Percentiles rank a stretch among this genome's conserved stretches.
phyloP scores from a whole-genome alignment of 1,284 basidiomycete genomes.

The Anthracocystis panici-leucophaei region DNA sequence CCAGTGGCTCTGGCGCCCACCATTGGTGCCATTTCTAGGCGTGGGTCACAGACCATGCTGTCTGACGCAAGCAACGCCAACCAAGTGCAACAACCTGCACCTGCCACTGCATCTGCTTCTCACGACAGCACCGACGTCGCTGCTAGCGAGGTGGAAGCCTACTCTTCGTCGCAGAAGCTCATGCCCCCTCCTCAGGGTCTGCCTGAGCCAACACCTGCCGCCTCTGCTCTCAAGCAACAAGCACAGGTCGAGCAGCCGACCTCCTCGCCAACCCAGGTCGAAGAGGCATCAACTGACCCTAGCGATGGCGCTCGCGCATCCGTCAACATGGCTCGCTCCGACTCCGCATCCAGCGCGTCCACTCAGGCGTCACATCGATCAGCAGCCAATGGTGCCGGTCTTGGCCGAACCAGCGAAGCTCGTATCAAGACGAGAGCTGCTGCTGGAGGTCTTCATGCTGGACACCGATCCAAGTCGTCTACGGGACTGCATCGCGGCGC shows the following conservation, averaged over 20 bases:
- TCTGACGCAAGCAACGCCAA: conserved; percentile 16
- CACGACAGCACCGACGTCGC: conserved; percentile 3
- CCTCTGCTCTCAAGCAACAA: conserved; percentile 38
- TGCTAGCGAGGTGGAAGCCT: neutral
- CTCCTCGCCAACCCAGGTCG: neutral
- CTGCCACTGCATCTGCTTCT: conserved; percentile 1
- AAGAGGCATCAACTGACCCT: neutral
- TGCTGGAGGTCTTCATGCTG: conserved; percentile 24
- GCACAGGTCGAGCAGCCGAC: conserved; percentile 14
- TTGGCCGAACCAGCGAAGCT: conserved; percentile 32
- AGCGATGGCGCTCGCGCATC: conserved; percentile 8
- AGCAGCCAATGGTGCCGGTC: conserved; percentile 18
- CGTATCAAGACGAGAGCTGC: conserved; percentile 18
- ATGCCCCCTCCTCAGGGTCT: conserved; percentile 48
- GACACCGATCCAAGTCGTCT: conserved; percentile 49
- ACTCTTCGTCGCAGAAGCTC: conserved; percentile 18
- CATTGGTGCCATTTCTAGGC: conserved; percentile 41
- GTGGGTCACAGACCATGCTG: conserved; percentile 40
- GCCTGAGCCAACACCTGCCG: conserved; percentile 37
- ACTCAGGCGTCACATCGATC: conserved; percentile 44
- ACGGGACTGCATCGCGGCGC: conserved; percentile 38
- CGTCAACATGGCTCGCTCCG: conserved; percentile 39
- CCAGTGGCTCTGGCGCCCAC: conserved; percentile 39
- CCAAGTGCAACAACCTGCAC: neutral
- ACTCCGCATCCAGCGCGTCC: conserved; percentile 41